Conservation (phyloP, 1,284 basidiomycete genomes). For the Trichosporon sp. region DNA sequence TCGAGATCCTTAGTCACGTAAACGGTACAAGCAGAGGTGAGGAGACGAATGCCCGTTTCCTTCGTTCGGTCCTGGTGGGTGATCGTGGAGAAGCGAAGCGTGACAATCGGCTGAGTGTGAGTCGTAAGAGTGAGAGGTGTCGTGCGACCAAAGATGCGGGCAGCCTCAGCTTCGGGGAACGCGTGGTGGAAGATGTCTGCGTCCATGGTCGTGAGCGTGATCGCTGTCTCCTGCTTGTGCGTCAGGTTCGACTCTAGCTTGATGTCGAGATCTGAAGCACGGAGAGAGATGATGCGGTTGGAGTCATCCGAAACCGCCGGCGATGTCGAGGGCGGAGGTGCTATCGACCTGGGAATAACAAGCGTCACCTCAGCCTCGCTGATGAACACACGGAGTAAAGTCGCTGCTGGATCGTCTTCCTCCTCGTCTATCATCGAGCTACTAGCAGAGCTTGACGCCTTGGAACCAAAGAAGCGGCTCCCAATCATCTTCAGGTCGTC, state of each 20-base stretch:
- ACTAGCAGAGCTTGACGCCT: constrained; percentile 48
- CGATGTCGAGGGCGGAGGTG: not conserved
- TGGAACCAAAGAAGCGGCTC: constrained; percentile 69
- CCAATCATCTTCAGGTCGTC: constrained; percentile 69
- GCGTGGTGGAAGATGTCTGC: constrained; percentile 49
- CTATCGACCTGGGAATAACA: constrained; percentile 25
- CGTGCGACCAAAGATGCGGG: constrained; percentile 28
- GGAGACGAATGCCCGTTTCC: constrained; percentile 67
- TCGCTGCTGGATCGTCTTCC: constrained; percentile 29
- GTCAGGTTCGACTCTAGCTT: constrained; percentile 57
- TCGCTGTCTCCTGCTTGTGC: constrained; percentile 61
- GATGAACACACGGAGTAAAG: constrained; percentile 28
- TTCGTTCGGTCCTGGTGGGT: constrained; percentile 64
- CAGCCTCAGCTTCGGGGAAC: constrained; percentile 7
- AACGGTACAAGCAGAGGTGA: constrained; percentile 62
- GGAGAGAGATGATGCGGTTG: constrained; percentile 33
- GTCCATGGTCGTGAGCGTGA: constrained; percentile 62
- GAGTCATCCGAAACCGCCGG: not conserved
- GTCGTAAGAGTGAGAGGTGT: constrained; percentile 34
- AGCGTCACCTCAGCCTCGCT: constrained; percentile 33
- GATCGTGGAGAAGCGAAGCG: constrained; percentile 63
- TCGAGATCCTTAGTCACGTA: constrained; percentile 59
- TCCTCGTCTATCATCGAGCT: constrained; percentile 45
- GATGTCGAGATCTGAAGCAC: constrained; percentile 60
- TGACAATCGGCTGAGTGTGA: constrained; percentile 51